Base-by-base conservation (phyloP, 73 alveolate genomes). In the Tetrahymena borealis region DNA sequence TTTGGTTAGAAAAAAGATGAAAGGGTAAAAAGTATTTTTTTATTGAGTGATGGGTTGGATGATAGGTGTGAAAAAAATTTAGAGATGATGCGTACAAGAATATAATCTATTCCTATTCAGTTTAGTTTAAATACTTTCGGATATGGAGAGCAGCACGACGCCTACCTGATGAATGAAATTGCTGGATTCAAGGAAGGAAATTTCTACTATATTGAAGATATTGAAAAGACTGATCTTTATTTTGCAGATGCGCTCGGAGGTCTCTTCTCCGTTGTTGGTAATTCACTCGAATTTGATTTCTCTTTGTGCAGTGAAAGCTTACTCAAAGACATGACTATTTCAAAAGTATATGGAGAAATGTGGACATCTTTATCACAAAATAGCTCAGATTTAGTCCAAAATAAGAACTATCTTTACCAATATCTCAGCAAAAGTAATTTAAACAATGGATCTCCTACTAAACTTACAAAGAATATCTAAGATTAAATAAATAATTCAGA, bases 111-210 rank as follows among this genome's bases (percentile, higher is more conserved):
- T 18, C 35, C 33, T 18, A 60, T 60, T 10, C 28, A 60, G 28
- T 60, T 60, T 60, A 60, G 85, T 35, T 60, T 60, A 35, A 60
- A 96, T 92, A 94, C 99, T 11, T 96, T 96, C 94, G 99, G 99
- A 4, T 96, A 96, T 94, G 99, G 99, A 38, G 97, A 85, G 13
- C 97, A 96, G 91, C 97, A 96, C 78, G 99, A 96, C 38, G 96
- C 98, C 33, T 91, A 94, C 35, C 93, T 96, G 3, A 94, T 96
- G 97, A 96, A 95, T 94, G 92, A 92, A 91, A 94, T 96, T 85
- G 99, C 99, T 38, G 94, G 91, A 40, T 91, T 93, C 38, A 96
- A 96, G 43, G 96, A 94, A 92, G 97, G 97, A 11, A 92, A 94
- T 11, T 96, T 96, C 94, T 96, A 94, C 94, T 94, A 43, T 90